Conservation (phyloP, 1,284 basidiomycete genomes). For the Apiotrichum mycotoxinovorans region DNA sequence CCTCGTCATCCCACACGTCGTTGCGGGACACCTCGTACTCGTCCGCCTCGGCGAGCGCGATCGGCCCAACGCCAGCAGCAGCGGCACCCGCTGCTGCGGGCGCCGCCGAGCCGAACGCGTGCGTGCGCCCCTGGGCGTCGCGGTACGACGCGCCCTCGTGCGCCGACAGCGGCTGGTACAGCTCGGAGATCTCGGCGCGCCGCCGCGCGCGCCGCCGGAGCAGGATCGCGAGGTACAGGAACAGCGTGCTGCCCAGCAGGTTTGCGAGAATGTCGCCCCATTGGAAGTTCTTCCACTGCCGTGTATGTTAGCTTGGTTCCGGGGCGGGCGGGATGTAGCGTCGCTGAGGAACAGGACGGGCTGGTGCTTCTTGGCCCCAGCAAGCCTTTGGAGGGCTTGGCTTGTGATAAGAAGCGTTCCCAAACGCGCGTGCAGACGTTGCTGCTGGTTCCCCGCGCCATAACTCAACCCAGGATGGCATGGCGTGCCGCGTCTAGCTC, state of each 20-base stretch:
- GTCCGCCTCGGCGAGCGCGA: constrained; percentile 10
- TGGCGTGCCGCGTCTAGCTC: no score
- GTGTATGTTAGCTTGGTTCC: neutral
- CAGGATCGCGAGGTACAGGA: constrained; percentile 44
- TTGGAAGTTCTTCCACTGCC: constrained; percentile 47
- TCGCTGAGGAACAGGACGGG: no score
- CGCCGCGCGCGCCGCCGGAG: constrained; percentile 28
- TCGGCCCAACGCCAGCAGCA: neutral
- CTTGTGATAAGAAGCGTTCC: no score
- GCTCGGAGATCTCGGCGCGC: constrained; percentile 34
- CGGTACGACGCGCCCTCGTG: constrained; percentile 31
- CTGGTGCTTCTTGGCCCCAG: no score
- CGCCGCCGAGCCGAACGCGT: constrained; percentile 30
- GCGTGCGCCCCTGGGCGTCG: constrained; percentile 42
- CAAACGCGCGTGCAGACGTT: no score
- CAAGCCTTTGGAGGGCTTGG: no score
- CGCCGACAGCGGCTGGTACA: constrained; percentile 45
- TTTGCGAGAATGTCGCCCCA: constrained; percentile 48
- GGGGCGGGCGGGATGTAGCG: neutral
- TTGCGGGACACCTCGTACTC: constrained; percentile 1
- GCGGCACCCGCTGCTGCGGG: constrained; percentile 7
- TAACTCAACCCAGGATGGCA: no score
- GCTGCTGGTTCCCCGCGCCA: no score
- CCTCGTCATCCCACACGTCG: constrained; percentile 37
- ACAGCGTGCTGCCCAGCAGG: constrained; percentile 41